Evolutionary conservation across 257 asterid species (phyloP).

Genomic region (Solanum infundibuliforme): DNA sequence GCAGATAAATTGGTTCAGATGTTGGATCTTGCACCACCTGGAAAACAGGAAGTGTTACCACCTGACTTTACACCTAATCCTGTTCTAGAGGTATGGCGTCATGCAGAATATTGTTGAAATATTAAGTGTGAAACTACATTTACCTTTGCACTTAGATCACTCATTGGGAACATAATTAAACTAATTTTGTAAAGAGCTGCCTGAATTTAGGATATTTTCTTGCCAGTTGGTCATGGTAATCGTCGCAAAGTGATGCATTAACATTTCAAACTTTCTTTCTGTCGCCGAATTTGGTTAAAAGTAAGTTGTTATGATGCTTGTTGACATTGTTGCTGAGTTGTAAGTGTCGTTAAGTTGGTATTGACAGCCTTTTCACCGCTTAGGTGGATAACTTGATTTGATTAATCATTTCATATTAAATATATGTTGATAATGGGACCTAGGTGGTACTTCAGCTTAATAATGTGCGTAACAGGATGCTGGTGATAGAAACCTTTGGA

Average conservation of each 20-base stretch:
- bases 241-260: neutral
- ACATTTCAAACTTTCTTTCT: neutral
- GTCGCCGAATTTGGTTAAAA: neutral
- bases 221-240: neutral
- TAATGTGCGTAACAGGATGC: neutral
- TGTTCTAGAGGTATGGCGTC: constrained; percentile 50
- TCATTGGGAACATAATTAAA: neutral
- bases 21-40: constrained; percentile 84
- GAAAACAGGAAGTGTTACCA: constrained; percentile 62
- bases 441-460: neutral
- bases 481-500: neutral
- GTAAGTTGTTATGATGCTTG: neutral
- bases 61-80: constrained; percentile 92
- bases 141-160: neutral
- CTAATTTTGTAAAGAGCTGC: neutral
- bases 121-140: neutral
- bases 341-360: neutral
- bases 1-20: constrained; percentile 76
- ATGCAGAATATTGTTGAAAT: neutral
- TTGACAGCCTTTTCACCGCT: neutral
- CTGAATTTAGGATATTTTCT: neutral
- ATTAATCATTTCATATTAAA: neutral
- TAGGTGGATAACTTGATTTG: neutral
- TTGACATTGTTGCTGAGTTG: neutral
- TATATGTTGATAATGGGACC: neutral